Base-by-base conservation (phyloP, 305 asterid species). In the Fraxinus xanthoxyloides region DNA sequence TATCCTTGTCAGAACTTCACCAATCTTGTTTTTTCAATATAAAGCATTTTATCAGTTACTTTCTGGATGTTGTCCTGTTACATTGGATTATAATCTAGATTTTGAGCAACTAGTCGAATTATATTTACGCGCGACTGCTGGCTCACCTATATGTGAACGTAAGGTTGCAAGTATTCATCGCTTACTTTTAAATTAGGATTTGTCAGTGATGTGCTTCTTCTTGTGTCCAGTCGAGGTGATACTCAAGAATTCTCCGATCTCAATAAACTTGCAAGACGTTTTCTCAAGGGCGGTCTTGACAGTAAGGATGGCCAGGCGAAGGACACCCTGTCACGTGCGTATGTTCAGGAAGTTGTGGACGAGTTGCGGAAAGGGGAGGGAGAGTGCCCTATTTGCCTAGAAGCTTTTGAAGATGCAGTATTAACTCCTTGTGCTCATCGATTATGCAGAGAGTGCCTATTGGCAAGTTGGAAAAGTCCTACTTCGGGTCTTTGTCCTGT, bases 351-450 rank as follows among this genome's bases (percentile, higher is more conserved):
- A 89, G 98, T 96, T 56, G 92, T 96, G 85, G 97, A 92, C 24
- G 98, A 94, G 88, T 85, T 96, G 78, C 91, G 92, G 80, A 94
- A 91, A 83, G 98, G 98, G 81, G 97, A 94, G 79, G 99, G 97
- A 84, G 98, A 96, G 86, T 96, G 99, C 85, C 99, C 99, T 26
- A 94, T 96, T 82, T 96, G 99, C 92, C 92, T 96, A 65, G 99
- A 96, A 88, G 98, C 97, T 83, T 96, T 91, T 87, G 99, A 96
- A 94, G 99, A 96, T 91, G 93, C 99, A 77, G 98, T 93, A 80
- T 87, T 96, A 91, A 96, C 99, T 61, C 98, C 99, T 78, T 96
- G 99, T 90, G 99, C 99, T 87, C 99, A 96, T 88, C 89, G 90
- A 30, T 87, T 96, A 82, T 96, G 99, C 89, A 92, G 99, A 85